Evolutionary conservation across 1,284 basidiomycete genomes (phyloP).

Genomic region (Bjerkandera adusta): DNA sequence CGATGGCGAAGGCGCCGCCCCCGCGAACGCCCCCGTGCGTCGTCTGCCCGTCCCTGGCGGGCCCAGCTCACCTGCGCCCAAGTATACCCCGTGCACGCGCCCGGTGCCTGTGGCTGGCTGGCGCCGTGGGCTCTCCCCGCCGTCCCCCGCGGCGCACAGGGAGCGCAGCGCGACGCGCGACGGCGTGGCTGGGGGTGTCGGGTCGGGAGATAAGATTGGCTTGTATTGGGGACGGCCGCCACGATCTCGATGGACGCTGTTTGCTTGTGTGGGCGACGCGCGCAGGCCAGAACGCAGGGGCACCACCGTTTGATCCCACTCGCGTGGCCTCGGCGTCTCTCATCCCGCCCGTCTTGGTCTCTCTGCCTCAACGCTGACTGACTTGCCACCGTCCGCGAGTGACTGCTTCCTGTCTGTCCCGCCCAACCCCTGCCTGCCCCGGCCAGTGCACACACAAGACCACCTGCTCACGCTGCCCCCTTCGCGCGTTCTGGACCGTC

Average conservation of each 20-base stretch:
- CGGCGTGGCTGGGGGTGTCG: too few relatives aligned
- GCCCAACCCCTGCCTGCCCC: background rate
- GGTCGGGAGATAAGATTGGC: background rate
- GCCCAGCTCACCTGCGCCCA: too few relatives aligned
- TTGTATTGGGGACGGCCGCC: too few relatives aligned
- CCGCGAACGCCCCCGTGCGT: background rate
- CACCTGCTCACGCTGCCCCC: background rate
- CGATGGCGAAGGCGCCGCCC: too few relatives aligned
- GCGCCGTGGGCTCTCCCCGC: too few relatives aligned
- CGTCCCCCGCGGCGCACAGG: background rate
- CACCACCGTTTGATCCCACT: too few relatives aligned
- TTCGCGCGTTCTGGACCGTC: background rate
- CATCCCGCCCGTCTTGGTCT: too few relatives aligned
- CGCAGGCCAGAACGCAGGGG: too few relatives aligned
- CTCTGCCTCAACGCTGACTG: too few relatives aligned
- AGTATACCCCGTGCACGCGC: background rate
- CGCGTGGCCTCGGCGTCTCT: too few relatives aligned
- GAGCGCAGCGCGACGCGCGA: background rate
- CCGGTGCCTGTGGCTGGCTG: background rate
- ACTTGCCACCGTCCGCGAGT: too few relatives aligned
- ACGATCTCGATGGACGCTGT: constrained; percentile 6
- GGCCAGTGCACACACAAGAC: background rate
- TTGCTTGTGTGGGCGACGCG: constrained; percentile 13
- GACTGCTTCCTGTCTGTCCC: too few relatives aligned
- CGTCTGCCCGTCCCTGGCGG: background rate